Evolutionary conservation across 2,329 filamentous ascomycete genomes (phyloP).

Genomic region (Xylaria sp.): DNA sequence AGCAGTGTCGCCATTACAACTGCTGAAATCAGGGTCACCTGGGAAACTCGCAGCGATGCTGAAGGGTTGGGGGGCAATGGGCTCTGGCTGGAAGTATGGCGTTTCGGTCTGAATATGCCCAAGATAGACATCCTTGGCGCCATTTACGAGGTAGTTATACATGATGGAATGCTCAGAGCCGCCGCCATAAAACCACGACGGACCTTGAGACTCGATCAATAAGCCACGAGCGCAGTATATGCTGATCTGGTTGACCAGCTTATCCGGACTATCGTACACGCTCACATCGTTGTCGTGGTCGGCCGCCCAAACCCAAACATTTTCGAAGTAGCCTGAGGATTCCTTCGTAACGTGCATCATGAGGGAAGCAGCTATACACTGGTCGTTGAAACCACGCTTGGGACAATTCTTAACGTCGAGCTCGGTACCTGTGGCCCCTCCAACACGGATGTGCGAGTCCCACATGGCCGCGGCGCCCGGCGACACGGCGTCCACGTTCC

Average conservation of each 20-base stretch:
- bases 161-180: constrained; percentile 44
- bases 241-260: constrained; percentile 34
- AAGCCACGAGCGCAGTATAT: constrained; percentile 41
- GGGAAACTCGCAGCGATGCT: background rate
- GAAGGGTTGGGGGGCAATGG: background rate
- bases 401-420: constrained; percentile 62
- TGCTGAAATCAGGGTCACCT: background rate
- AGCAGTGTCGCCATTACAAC: background rate
- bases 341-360: constrained; percentile 52
- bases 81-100: constrained; percentile 1
- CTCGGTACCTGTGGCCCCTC: constrained; percentile 70
- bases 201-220: constrained; percentile 47
- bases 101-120: constrained; percentile 62
- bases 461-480: constrained; percentile 17
- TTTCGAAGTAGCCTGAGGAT: constrained; percentile 56
- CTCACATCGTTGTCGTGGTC: no score
- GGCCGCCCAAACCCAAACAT: constrained; percentile 70
- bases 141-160: constrained; percentile 68
- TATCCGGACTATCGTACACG: no score
- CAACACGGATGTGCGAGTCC: constrained; percentile 72
- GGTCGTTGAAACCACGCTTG: constrained; percentile 49
- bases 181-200: constrained; percentile 69
- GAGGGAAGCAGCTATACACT: constrained; percentile 66
- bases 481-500: constrained; percentile 56
- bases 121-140: constrained; percentile 68